Percentiles rank a stretch among this genome's conserved stretches.
Evolutionary conservation across 371 early-diverging fungal species (phyloP).

Genomic region (Mortierella sp.): DNA sequence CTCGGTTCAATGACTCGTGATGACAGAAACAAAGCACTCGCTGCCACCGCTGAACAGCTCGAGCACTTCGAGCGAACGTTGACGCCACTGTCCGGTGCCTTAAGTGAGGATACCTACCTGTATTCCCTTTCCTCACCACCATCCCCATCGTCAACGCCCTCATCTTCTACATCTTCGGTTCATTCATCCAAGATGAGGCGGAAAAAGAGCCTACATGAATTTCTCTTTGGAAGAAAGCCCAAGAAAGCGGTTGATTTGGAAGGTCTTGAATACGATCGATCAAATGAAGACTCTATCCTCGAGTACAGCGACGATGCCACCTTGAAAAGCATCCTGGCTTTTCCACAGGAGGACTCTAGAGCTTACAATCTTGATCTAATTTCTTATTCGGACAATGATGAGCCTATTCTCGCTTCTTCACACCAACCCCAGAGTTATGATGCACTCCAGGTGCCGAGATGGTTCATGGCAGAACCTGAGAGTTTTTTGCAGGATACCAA

Average conservation of each 20-base stretch:
- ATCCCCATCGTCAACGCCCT: neutral
- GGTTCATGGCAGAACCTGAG: too few relatives aligned
- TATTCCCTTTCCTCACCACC: conserved; percentile 2
- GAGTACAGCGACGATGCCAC: neutral
- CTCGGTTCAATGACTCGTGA: too few relatives aligned
- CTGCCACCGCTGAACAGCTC: too few relatives aligned
- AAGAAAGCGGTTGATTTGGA: neutral
- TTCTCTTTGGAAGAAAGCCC: conserved; percentile 12
- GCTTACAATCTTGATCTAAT: too few relatives aligned
- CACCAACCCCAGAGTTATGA: too few relatives aligned
- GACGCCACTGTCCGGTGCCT: too few relatives aligned
- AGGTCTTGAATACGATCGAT: conserved; percentile 4
- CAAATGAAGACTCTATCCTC: conserved; percentile 11
- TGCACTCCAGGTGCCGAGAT: too few relatives aligned
- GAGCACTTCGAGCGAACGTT: too few relatives aligned
- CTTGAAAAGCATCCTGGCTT: conserved; percentile 6
- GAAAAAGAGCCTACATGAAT: conserved; percentile 19
- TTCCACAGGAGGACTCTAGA: conserved; percentile 15
- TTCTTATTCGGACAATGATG: too few relatives aligned
- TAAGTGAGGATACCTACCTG: neutral
- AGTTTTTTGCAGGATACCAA: too few relatives aligned
- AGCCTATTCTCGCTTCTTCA: too few relatives aligned
- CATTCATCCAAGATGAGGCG: neutral
- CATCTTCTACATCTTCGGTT: neutral
- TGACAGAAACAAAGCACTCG: too few relatives aligned